These are phyloP conservation scores for Calycina herbarum DNA, from an alignment of 2,329 filamentous ascomycete species.

Conservation along the genomic window DNA sequence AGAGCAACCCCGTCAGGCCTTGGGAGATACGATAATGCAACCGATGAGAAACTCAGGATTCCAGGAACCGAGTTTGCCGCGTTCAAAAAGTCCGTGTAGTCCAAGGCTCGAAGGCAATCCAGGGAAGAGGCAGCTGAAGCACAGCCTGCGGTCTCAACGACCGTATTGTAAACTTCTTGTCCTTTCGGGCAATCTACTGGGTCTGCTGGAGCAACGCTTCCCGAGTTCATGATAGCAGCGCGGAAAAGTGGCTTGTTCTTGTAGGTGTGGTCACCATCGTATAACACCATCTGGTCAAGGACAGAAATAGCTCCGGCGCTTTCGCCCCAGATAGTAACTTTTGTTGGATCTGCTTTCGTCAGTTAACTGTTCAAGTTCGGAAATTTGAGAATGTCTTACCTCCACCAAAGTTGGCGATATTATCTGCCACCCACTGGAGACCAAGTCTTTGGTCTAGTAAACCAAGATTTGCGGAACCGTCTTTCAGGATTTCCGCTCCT, in stretches of 20 bases:
- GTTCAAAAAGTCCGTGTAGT: conserved; percentile 60
- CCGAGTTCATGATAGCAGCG: conserved; percentile 76
- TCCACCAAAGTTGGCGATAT: conserved; percentile 76
- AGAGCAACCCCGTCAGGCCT: conserved; percentile 67
- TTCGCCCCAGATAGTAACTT: conserved; percentile 48
- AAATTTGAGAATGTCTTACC: conserved; percentile 37
- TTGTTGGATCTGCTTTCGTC: conserved; percentile 36
- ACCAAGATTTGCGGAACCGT: conserved; percentile 70
- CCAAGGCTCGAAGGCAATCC: conserved; percentile 62
- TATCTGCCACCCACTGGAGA: conserved; percentile 75
- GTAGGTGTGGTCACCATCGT: conserved; percentile 71
- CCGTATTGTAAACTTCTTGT: conserved; percentile 63
- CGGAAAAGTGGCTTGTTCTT: conserved; percentile 75
- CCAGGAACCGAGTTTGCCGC: conserved; percentile 71
- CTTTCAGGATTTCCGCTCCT: conserved; percentile 65
- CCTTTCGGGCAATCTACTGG: conserved; percentile 65
- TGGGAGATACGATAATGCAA: conserved; percentile 70
- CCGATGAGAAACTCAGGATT: conserved; percentile 64
- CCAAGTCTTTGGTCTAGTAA: conserved; percentile 71
- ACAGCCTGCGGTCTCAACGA: conserved; percentile 64
- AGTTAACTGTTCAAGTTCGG: not conserved
- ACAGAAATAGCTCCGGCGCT: conserved; percentile 69
- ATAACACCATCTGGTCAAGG: conserved; percentile 73
- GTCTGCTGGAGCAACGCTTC: conserved; percentile 60
- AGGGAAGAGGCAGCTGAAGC: conserved; percentile 55